Evolutionary conservation across 2,329 filamentous ascomycete genomes (phyloP).

Genomic region (Trichoderma sp.): DNA sequence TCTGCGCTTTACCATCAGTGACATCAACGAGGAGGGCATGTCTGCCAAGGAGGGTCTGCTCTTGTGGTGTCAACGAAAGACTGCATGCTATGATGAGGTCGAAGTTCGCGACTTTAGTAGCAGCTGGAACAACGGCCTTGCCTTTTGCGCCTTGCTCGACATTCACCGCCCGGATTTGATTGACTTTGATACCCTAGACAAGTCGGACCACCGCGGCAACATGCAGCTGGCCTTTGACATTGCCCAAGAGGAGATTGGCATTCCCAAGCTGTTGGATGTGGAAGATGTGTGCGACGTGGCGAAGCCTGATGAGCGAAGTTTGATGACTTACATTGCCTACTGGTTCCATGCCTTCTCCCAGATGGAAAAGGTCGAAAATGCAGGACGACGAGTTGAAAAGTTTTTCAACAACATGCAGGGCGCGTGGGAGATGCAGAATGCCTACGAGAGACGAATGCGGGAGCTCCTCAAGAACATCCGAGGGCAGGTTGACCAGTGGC

Average conservation of each 20-base stretch:
- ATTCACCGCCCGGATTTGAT: slow-evolving; percentile 97
- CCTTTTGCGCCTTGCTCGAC: slow-evolving; percentile 93
- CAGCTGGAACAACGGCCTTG: slow-evolving; percentile 97
- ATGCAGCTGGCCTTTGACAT: slow-evolving; percentile 99
- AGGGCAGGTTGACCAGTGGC: slow-evolving; percentile 74
- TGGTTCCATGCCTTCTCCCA: slow-evolving; percentile 99
- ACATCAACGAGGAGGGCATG: slow-evolving; percentile 97
- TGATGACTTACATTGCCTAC: slow-evolving; percentile 99
- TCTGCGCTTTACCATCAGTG: slow-evolving; percentile 95
- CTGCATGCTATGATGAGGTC: slow-evolving; percentile 96
- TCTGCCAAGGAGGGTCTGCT: slow-evolving; percentile 95
- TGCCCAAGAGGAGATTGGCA: slow-evolving; percentile 93
- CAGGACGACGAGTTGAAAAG: slow-evolving; percentile 93
- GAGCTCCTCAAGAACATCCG: slow-evolving; percentile 75
- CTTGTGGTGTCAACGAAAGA: slow-evolving; percentile 98
- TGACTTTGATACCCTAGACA: slow-evolving; percentile 93
- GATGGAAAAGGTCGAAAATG: slow-evolving; percentile 98
- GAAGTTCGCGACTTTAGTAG: slow-evolving; percentile 91
- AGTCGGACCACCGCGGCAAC: slow-evolving; percentile 90
- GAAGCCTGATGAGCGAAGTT: slow-evolving; percentile 90
- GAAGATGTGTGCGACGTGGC: slow-evolving; percentile 97
- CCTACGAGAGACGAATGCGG: slow-evolving; percentile 88
- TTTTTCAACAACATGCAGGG: slow-evolving; percentile 99
- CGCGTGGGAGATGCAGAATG: slow-evolving; percentile 99
- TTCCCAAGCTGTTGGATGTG: slow-evolving; percentile 91